A percentile compares a stretch with the other conserved stretches of the same genome.
Conservation (phyloP, 2,329 filamentous ascomycete genomes). For the Stachybotrys echinatus region DNA sequence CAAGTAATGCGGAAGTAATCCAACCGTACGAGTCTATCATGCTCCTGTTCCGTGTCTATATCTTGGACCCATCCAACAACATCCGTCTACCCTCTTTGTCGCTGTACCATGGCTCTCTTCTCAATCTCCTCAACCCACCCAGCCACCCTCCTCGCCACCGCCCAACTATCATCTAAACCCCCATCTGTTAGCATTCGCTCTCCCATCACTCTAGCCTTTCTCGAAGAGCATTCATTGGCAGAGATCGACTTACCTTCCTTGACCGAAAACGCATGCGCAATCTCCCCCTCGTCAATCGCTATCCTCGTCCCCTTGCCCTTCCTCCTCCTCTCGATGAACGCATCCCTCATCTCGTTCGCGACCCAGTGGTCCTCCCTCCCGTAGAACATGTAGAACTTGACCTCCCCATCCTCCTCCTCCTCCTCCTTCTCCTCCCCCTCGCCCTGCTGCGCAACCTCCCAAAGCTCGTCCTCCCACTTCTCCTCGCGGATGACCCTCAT, state of each 20-base stretch:
- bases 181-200: constrained; percentile 5
- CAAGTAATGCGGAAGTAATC: neutral
- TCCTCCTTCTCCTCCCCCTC: constrained; percentile 4
- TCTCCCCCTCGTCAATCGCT: constrained; percentile 47
- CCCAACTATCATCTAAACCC: constrained; percentile 12
- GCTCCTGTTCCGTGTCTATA: neutral
- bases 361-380: constrained; percentile 60
- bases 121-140: constrained; percentile 24
- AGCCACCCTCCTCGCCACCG: constrained; percentile 21
- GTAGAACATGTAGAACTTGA: constrained; percentile 55
- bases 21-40: too few relatives aligned
- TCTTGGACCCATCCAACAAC: neutral
- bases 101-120: neutral
- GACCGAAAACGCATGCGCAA: constrained; percentile 58
- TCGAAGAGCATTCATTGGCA: constrained; percentile 5
- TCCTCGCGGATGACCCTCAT: constrained; percentile 55
- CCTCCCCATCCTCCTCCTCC: constrained; percentile 1
- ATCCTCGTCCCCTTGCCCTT: constrained; percentile 38
- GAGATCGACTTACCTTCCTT: constrained; percentile 26
- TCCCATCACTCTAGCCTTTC: neutral
- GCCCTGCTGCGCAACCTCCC: constrained; percentile 33
- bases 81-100: neutral
- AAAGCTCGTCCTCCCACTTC: constrained; percentile 53
- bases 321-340: constrained; percentile 42
- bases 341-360: constrained; percentile 47